These are phyloP conservation scores for Linum tenue DNA, from an alignment of 345 rosid genomes.

Conservation along the genomic window DNA sequence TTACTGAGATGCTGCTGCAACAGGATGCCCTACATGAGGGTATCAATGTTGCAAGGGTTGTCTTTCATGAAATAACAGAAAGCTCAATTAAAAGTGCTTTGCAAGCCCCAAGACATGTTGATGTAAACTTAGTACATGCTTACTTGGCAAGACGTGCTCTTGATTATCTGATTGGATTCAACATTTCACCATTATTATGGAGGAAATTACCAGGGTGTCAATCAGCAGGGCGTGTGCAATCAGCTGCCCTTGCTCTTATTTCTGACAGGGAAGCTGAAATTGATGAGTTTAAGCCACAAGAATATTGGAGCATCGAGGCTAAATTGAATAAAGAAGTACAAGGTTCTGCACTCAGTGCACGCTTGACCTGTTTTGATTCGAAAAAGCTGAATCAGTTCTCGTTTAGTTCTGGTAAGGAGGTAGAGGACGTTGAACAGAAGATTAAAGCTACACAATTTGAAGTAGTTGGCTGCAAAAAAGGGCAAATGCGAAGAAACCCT, in stretches of 20 bases:
- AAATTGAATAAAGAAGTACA: conserved; percentile 32
- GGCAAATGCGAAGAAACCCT: conserved; percentile 52
- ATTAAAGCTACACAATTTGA: conserved; percentile 40
- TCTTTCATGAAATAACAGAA: conserved; percentile 94
- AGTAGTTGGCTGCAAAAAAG: conserved; percentile 51
- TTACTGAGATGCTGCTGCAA: conserved; percentile 90
- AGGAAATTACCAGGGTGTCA: conserved; percentile 95
- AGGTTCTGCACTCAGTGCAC: conserved; percentile 27
- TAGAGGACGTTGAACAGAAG: conserved; percentile 46
- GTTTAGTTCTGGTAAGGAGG: conserved; percentile 47
- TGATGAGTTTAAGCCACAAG: conserved; percentile 75
- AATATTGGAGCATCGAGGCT: conserved; percentile 71
- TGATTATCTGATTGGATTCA: conserved; percentile 92
- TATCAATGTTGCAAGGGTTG: conserved; percentile 75
- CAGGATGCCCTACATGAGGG: conserved; percentile 78
- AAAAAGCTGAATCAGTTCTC: conserved; percentile 70
- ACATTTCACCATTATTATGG: conserved; percentile 91
- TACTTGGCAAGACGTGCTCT: conserved; percentile 97
- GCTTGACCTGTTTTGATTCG: conserved; percentile 54
- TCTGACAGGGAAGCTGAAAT: conserved; percentile 91
- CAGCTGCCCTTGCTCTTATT: conserved; percentile 86
- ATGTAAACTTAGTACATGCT: conserved; percentile 78
- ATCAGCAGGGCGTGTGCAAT: conserved; percentile 97
- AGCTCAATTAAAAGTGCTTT: conserved; percentile 72
- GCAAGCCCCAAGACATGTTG: conserved; percentile 72